A percentile compares a stretch with the other conserved stretches of the same genome.
Conservation (phyloP, 352 stramenopile species). For the Halophytophthora batemanensis region DNA sequence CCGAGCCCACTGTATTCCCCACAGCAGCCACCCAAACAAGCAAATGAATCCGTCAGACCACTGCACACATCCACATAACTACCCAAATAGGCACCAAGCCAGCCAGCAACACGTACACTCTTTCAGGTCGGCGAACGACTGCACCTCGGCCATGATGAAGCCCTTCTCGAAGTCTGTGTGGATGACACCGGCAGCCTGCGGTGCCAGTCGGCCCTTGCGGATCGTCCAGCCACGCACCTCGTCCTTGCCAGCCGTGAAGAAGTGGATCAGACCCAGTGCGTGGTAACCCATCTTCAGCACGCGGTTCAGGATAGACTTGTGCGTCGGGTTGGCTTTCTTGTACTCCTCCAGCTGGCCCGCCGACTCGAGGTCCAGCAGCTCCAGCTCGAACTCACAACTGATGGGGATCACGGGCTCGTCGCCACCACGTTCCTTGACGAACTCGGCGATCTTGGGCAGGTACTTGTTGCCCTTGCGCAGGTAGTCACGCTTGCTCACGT, state of each 20-base stretch:
- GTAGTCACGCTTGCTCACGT: conserved; percentile 99
- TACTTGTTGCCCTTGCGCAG: conserved; percentile 98
- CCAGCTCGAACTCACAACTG: conserved; percentile 98
- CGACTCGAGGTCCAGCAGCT: conserved; percentile 83
- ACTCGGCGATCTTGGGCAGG: conserved; percentile 97
- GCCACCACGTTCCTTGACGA: conserved; percentile 94
- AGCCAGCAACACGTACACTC: conserved; percentile 58
- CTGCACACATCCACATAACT: neutral
- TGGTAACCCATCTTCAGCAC: conserved; percentile 98
- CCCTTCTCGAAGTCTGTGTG: conserved; percentile 99
- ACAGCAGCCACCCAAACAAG: conserved; percentile 4
- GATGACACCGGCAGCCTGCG: conserved; percentile 98
- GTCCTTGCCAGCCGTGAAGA: conserved; percentile 98
- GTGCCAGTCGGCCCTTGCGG: conserved; percentile 94
- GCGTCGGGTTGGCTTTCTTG: conserved; percentile 78
- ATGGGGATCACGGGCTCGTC: conserved; percentile 97
- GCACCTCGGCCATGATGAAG: conserved; percentile 97
- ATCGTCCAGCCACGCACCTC: conserved; percentile 99
- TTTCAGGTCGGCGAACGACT: conserved; percentile 88
- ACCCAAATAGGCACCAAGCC: neutral
- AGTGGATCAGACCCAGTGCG: conserved; percentile 98
- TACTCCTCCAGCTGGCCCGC: conserved; percentile 56
- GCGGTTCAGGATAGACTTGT: conserved; percentile 93
- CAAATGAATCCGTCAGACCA: conserved; percentile 7
- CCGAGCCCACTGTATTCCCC: conserved; percentile 51